Evolutionary conservation across 306 rosid species (phyloP).

Genomic region (Notholithocarpus densiflorus): DNA sequence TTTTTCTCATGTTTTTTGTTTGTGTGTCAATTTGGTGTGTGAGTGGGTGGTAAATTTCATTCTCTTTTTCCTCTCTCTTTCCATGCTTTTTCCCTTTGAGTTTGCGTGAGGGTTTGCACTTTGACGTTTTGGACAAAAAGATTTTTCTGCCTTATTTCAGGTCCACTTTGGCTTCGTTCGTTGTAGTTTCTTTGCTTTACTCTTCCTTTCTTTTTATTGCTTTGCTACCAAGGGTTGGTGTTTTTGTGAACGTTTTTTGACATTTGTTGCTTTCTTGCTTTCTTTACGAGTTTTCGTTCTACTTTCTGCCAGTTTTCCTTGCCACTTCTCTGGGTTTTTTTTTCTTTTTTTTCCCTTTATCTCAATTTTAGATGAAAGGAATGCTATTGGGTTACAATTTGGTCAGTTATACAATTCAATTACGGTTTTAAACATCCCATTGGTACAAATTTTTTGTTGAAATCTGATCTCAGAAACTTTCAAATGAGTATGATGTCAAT

Average conservation of each 20-base stretch:
- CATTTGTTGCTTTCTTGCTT: slow-evolving; percentile 30
- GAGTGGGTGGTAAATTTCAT: neutral
- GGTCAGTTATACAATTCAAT: neutral
- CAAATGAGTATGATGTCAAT: too few relatives aligned
- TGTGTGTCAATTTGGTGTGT: neutral
- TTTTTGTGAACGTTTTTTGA: slow-evolving; percentile 30
- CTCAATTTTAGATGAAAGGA: neutral
- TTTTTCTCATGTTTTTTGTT: neutral
- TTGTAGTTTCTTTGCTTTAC: slow-evolving; percentile 42
- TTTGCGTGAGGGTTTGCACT: slow-evolving; percentile 62
- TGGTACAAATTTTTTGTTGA: too few relatives aligned
- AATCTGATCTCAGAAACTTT: too few relatives aligned
- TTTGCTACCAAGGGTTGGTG: slow-evolving; percentile 16
- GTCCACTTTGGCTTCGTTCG: slow-evolving; percentile 22
- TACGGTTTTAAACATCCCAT: too few relatives aligned
- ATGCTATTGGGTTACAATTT: neutral
- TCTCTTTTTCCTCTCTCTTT: neutral
- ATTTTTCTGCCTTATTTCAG: neutral
- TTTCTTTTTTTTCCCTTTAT: neutral
- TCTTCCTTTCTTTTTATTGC: slow-evolving; percentile 15
- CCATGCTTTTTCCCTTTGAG: neutral
- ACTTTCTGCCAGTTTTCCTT: slow-evolving; percentile 18
- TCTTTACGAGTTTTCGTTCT: slow-evolving; percentile 8
- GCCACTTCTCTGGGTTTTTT: neutral
- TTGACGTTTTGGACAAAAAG: slow-evolving; percentile 39